These are phyloP conservation scores for Eutypa lata DNA, from an alignment of 2,329 filamentous ascomycete species.

Conservation along the genomic window DNA sequence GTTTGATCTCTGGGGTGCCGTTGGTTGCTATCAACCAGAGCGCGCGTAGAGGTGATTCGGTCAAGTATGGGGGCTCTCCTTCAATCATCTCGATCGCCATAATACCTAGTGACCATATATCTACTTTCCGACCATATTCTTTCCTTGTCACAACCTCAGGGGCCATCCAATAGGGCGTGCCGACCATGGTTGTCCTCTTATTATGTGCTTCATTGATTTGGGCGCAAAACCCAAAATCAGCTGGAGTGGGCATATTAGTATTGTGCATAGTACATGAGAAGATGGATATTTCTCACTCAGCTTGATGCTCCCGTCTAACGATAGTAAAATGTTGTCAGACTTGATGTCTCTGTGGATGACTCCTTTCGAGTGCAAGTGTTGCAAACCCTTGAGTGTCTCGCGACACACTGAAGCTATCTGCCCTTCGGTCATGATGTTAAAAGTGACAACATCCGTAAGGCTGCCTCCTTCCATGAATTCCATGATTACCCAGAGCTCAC, in stretches of 20 bases:
- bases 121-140: slow-evolving; percentile 96
- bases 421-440: slow-evolving; percentile 98
- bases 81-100: slow-evolving; percentile 99
- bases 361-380: slow-evolving; percentile 94
- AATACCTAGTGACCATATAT: slow-evolving; percentile 97
- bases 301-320: slow-evolving; percentile 94
- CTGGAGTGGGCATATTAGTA: slow-evolving; percentile 40
- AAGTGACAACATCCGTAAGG: slow-evolving; percentile 96
- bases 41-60: slow-evolving; percentile 87
- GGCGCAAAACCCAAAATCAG: slow-evolving; percentile 97
- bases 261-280: not conserved
- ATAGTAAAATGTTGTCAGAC: slow-evolving; percentile 94
- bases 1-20: slow-evolving; percentile 91
- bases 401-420: slow-evolving; percentile 95
- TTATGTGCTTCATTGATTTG: slow-evolving; percentile 97
- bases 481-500: slow-evolving; percentile 98
- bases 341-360: slow-evolving; percentile 99
- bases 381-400: slow-evolving; percentile 86
- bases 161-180: slow-evolving; percentile 99
- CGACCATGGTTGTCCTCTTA: slow-evolving; percentile 98
- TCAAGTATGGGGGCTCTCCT: slow-evolving; percentile 94
- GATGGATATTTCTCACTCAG: slow-evolving; percentile 65
- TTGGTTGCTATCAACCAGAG: slow-evolving; percentile 97
- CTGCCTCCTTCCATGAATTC: slow-evolving; percentile 99
- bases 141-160: slow-evolving; percentile 96